Base-by-base conservation (phyloP, 352 stramenopile genomes). In the Phytophthora constricta region DNA sequence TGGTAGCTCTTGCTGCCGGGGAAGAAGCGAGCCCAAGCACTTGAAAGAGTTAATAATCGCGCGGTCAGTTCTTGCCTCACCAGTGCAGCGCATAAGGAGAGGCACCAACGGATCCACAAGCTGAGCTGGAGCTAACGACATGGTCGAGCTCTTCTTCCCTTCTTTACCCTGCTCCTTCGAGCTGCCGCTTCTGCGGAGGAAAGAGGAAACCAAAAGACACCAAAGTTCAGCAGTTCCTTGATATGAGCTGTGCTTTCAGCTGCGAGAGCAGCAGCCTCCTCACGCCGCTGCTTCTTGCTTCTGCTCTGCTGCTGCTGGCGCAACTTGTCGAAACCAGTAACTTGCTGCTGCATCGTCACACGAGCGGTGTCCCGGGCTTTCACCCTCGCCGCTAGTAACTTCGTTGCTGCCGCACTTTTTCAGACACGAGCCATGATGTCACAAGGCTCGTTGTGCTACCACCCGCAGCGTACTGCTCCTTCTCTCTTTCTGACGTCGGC, bases 91-190 rank as follows among this genome's bases (percentile, higher is more conserved):
- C 67, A 97, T 95, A 17, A 99, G 69, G 51, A 98, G 71, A 11
- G 86, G 88, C 26, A 99, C 86, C 61, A 98, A 95, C 16, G 96
- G 96, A 65, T 98, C 94, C 4, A 98, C 76, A 62, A 98, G 89
- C 28, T 76, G 54, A 27, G 74, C 37, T n/a, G 80, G 62, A 20
- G 76, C 59, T 23, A 43, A 43, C 82, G 37, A 47, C 10, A 8
- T 47, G 28, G 65, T 68, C 3, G 20, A 54, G 3, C 61, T 67
- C 45, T 65, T 75, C 26, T 72, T 70, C 22, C 16, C 34, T 5
- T 69, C 58, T 5, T 45, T 33, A 16, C 62, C 55, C 17, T 64
- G 49, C 1, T 69, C 59, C 50, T 76, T 74, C 1, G 43, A 48
- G 27, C 50, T 77, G 5, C 69, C 70, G 16, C 51, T 75, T 48